These are phyloP conservation scores for Diaporthe vaccinii DNA, from an alignment of 2,329 filamentous ascomycete genomes.

Conservation along the genomic window DNA sequence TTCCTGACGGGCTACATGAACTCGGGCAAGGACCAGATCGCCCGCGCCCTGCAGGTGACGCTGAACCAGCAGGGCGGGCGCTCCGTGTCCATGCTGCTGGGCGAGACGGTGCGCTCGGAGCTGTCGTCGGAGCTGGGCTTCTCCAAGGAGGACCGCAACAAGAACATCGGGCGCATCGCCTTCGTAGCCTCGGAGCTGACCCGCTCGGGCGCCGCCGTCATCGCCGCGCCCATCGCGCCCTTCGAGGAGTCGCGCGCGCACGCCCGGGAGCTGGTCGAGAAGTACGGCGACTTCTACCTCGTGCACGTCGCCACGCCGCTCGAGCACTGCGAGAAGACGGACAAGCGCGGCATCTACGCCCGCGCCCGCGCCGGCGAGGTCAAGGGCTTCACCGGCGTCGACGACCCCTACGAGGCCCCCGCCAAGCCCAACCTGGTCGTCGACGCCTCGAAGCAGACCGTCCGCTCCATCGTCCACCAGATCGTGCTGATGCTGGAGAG, in stretches of 20 bases:
- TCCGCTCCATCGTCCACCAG: constrained; percentile 95
- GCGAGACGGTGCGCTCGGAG: constrained; percentile 94
- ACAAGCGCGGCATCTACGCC: constrained; percentile 91
- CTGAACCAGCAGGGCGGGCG: constrained; percentile 98
- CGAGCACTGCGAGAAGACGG: constrained; percentile 94
- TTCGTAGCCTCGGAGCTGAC: constrained; percentile 97
- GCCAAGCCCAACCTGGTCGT: constrained; percentile 86
- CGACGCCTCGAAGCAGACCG: constrained; percentile 86
- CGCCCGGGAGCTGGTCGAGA: constrained; percentile 88
- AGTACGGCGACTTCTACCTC: constrained; percentile 92
- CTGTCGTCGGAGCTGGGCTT: constrained; percentile 96
- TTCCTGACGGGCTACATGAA: constrained; percentile 98
- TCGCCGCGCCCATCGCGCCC: constrained; percentile 95
- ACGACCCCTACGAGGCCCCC: constrained; percentile 94
- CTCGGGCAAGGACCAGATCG: constrained; percentile 96
- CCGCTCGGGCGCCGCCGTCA: constrained; percentile 91
- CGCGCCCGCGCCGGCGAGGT: constrained; percentile 90
- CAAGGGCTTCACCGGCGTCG: constrained; percentile 97
- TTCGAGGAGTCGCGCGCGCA: constrained; percentile 83
- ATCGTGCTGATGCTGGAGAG: constrained; percentile 94
- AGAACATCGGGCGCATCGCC: constrained; percentile 95
- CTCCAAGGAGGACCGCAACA: constrained; percentile 90
- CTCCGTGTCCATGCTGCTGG: constrained; percentile 92
- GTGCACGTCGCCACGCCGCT: constrained; percentile 94
- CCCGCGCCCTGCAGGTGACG: constrained; percentile 94